Base-by-base conservation (phyloP, 306 rosid genomes). In the Fagus crenata region DNA sequence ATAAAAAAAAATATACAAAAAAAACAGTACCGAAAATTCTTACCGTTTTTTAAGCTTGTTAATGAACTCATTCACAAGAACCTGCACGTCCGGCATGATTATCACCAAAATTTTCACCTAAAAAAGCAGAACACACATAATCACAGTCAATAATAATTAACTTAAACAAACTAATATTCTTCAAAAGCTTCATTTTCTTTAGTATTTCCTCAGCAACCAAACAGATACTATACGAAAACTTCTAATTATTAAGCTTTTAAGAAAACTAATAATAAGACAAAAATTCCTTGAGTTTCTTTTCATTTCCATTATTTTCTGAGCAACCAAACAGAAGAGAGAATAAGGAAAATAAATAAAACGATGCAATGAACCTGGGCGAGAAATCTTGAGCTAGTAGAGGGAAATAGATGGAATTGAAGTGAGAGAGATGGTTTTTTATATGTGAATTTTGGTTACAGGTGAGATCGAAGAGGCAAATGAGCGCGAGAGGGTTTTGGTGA, bases 31-130 rank as follows among this genome's bases (percentile, higher is more conserved):
- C n/a, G 49, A 69, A 84, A 31, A 43, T 72, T 81, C 2, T 75
- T 54, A 92, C 98, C 97, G 95, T 69, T 87, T 95, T 49, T 81
- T 90, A 39, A 95, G 98, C 84, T 89, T 88, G 40, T 85, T 80
- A 74, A 87, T 79, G 84, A 95, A 92, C 78, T 88, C 96, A 80
- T 86, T 90, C 77, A 88, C 98, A 73, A 85, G 90, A 54, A 77
- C 63, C 42, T 95, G 92, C 79, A 92, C 92, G 80, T 94, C 98
- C 12, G 98, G 98, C 98, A 95, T 95, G 72, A 69, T 84, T 81
- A 64, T 42, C 73, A 7, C 86, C 68, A 78, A 81, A 71, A 22
- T 22, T 69, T 79, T 64, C 59, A 84, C 86, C 89, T 85, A 81
- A 69, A 86, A 78, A 5, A 2, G 22, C 36, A 37, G 17, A 1